Evolutionary conservation across 352 stramenopile species (phyloP).

Genomic region (Synura sp.): DNA sequence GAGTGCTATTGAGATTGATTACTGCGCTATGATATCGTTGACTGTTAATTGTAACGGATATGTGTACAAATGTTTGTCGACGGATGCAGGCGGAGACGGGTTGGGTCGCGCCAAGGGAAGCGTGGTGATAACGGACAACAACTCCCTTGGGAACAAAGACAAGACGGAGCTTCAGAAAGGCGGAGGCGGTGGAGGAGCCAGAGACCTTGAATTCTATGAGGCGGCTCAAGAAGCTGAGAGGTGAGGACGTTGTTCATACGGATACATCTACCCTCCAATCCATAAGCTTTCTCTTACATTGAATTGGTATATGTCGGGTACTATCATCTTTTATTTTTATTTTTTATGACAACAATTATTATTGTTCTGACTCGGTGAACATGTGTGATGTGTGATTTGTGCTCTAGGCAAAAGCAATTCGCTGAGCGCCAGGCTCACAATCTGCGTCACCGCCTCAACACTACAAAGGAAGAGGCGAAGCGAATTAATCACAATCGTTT

Average conservation of each 20-base stretch:
- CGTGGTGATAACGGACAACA: not conserved
- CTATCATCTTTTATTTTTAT: too few species aligned
- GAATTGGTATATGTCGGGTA: too few species aligned
- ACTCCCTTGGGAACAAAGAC: not conserved
- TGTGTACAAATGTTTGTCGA: not conserved
- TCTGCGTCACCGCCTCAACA: not conserved
- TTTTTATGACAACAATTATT: too few species aligned
- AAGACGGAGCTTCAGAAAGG: not conserved
- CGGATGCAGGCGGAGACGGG: not conserved
- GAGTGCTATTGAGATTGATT: too few species aligned
- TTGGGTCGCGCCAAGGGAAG: not conserved
- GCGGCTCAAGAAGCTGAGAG: conserved; percentile 18
- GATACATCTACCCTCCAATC: too few species aligned
- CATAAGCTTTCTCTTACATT: too few species aligned
- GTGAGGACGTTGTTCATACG: too few species aligned
- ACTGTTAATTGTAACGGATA: too few species aligned
- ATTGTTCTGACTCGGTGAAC: too few species aligned
- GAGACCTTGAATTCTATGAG: not conserved
- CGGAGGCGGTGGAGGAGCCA: not conserved
- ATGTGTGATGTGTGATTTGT: too few species aligned
- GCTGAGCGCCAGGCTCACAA: not conserved
- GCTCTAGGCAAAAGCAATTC: conserved; percentile 14
- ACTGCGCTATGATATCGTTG: too few species aligned
- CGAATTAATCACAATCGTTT: not conserved
- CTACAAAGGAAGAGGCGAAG: not conserved